phyloP scores from a whole-genome alignment of 148 eudicot genomes.

The Linanthus parryae region DNA sequence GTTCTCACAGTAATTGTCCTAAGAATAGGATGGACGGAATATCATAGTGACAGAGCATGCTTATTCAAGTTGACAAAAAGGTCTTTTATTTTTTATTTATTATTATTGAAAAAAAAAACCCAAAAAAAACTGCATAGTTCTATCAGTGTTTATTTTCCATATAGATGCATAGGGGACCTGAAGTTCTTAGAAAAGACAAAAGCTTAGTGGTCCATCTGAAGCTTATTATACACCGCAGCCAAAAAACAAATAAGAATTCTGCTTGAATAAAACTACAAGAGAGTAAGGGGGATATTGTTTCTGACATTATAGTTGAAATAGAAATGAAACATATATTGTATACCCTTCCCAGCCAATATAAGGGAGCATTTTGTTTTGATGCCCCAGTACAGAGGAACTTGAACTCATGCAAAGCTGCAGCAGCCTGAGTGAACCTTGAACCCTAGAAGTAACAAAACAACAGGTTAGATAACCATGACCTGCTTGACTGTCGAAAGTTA shows the following conservation, averaged over 20 bases:
- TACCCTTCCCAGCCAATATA: slow-evolving; percentile 96
- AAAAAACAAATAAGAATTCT: no score
- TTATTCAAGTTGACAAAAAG: no score
- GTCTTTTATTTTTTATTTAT: no score
- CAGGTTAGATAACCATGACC: slow-evolving; percentile 1
- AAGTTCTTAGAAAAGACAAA: background rate
- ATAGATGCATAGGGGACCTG: background rate
- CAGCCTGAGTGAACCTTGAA: slow-evolving; percentile 86
- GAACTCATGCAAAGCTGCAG: slow-evolving; percentile 83
- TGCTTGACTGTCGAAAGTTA: background rate
- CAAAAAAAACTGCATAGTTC: no score
- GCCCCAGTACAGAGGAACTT: slow-evolving; percentile 47
- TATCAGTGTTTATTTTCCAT: no score
- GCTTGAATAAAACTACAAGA: no score
- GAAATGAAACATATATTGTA: slow-evolving; percentile 4
- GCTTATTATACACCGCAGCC: slow-evolving; percentile 1
- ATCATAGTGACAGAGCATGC: no score
- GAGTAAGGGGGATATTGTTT: no score
- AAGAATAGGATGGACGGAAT: no score
- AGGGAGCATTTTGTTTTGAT: slow-evolving; percentile 39
- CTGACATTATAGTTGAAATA: no score
- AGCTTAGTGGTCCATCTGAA: slow-evolving; percentile 2
- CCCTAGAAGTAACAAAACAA: slow-evolving; percentile 42
- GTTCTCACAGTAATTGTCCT: no score
- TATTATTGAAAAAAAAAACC: no score